Conservation (phyloP, 1,139 yeast species). For the Meyerozyma smithsonii region DNA sequence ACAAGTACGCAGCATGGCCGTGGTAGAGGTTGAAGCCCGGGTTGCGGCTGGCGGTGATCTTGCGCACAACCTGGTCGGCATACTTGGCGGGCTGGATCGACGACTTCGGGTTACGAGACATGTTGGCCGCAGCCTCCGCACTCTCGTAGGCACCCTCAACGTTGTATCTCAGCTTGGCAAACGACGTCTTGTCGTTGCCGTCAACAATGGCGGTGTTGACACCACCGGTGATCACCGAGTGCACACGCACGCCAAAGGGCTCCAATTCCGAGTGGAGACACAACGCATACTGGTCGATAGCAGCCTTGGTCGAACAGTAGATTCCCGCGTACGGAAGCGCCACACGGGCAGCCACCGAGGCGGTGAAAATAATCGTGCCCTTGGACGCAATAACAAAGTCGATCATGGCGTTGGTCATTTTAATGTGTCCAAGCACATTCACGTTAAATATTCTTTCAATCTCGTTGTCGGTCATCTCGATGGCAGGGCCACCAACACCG, state of each 20-base stretch:
- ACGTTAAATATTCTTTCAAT: slow-evolving; percentile 24
- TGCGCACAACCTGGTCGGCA: slow-evolving; percentile 26
- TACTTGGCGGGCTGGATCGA: slow-evolving; percentile 22
- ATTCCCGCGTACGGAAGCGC: slow-evolving; percentile 33
- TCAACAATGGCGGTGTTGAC: slow-evolving; percentile 35
- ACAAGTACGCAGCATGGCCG: slow-evolving; percentile 20
- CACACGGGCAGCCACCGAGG: slow-evolving; percentile 31
- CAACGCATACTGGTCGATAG: slow-evolving; percentile 24
- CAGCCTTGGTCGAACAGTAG: slow-evolving; percentile 33
- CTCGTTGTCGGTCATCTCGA: slow-evolving; percentile 24
- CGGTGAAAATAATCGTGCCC: slow-evolving; percentile 35
- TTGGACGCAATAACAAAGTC: slow-evolving; percentile 28
- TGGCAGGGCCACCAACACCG: slow-evolving; percentile 28
- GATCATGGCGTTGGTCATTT: slow-evolving; percentile 29
- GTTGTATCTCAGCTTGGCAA: slow-evolving; percentile 19
- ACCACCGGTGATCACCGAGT: slow-evolving; percentile 37
- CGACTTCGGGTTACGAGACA: slow-evolving; percentile 22
- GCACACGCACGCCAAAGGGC: slow-evolving; percentile 35
- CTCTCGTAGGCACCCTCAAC: slow-evolving; percentile 30
- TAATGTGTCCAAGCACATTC: slow-evolving; percentile 36
- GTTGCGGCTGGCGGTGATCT: slow-evolving; percentile 15
- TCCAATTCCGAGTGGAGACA: slow-evolving; percentile 20
- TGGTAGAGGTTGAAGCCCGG: slow-evolving; percentile 29
- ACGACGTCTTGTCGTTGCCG: slow-evolving; percentile 5
- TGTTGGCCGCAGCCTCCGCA: slow-evolving; percentile 17